Percentiles rank a stretch among this genome's conserved stretches.
phyloP scores from a whole-genome alignment of 306 rosid genomes.

The Castanea sativa region DNA sequence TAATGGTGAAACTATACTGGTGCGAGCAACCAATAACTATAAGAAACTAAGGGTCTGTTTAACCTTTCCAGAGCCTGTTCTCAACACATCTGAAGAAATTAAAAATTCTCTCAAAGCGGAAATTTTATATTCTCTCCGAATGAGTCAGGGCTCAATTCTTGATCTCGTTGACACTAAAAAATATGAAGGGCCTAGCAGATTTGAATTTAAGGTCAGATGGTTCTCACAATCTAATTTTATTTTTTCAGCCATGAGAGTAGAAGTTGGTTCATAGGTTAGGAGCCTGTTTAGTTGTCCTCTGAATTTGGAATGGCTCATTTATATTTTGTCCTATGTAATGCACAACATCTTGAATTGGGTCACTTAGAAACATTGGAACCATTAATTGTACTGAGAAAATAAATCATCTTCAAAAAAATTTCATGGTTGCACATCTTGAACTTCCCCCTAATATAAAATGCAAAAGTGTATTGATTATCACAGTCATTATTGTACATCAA shows the following conservation, averaged over 20 bases:
- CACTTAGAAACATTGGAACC: background rate
- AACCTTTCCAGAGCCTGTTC: slow-evolving; percentile 72
- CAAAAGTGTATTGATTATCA: too few species aligned
- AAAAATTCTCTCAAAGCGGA: slow-evolving; percentile 35
- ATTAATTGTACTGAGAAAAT: background rate
- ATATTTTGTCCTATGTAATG: background rate
- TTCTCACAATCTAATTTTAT: background rate
- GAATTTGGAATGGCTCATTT: background rate
- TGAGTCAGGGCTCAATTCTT: slow-evolving; percentile 61
- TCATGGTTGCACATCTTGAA: background rate
- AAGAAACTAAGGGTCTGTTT: slow-evolving; percentile 54
- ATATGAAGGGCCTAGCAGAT: slow-evolving; percentile 54
- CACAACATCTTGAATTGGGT: background rate
- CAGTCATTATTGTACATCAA: too few species aligned
- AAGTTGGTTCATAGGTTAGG: background rate
- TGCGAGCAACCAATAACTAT: slow-evolving; percentile 67
- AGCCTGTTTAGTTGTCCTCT: background rate
- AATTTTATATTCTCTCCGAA: background rate
- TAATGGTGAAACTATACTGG: slow-evolving; percentile 62
- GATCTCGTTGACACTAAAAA: slow-evolving; percentile 20
- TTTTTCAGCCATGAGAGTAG: background rate
- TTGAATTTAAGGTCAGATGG: slow-evolving; percentile 71
- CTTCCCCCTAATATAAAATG: background rate
- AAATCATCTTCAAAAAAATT: background rate
- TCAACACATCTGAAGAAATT: slow-evolving; percentile 68